These are phyloP conservation scores for Malassezia arunalokei DNA, from an alignment of 1,284 basidiomycete genomes.

Conservation along the genomic window DNA sequence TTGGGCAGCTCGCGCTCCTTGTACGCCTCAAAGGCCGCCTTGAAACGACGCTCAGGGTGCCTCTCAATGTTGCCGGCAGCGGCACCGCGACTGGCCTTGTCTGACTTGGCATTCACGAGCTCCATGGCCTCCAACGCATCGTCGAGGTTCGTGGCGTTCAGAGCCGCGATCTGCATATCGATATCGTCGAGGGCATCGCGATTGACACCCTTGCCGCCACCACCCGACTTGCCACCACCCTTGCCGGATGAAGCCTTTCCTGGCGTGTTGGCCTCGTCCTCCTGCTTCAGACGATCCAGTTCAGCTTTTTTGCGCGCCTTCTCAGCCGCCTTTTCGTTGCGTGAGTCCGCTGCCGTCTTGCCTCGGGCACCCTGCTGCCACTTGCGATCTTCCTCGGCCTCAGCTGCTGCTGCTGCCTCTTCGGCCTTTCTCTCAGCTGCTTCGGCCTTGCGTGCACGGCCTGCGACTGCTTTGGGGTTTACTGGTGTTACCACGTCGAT, in stretches of 20 bases:
- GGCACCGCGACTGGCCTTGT: slow-evolving; percentile 60
- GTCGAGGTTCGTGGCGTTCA: slow-evolving; percentile 74
- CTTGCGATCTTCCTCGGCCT: slow-evolving; percentile 58
- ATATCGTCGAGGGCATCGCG: slow-evolving; percentile 30
- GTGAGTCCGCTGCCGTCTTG: slow-evolving; percentile 63
- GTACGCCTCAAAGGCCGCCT: slow-evolving; percentile 78
- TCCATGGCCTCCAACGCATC: slow-evolving; percentile 80
- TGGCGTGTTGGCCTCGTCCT: slow-evolving; percentile 64
- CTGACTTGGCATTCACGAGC: slow-evolving; percentile 76
- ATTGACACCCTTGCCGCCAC: background rate
- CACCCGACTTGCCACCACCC: slow-evolving; percentile 44
- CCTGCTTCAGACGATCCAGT: slow-evolving; percentile 53
- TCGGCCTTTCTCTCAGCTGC: slow-evolving; percentile 66
- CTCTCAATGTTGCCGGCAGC: slow-evolving; percentile 69
- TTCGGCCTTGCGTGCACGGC: slow-evolving; percentile 72
- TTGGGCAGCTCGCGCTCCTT: slow-evolving; percentile 74
- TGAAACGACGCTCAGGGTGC: slow-evolving; percentile 71
- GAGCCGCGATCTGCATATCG: slow-evolving; percentile 48
- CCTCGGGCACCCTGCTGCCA: slow-evolving; percentile 60
- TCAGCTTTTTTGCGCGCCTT: slow-evolving; percentile 51
- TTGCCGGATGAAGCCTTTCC: slow-evolving; percentile 55
- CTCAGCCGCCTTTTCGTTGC: slow-evolving; percentile 53
- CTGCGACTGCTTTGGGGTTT: slow-evolving; percentile 25
- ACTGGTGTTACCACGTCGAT: background rate
- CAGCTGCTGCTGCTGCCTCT: slow-evolving; percentile 56